Base-by-base conservation (phyloP, 2,329 filamentous ascomycete species). In the Microcyclospora pomicola region DNA sequence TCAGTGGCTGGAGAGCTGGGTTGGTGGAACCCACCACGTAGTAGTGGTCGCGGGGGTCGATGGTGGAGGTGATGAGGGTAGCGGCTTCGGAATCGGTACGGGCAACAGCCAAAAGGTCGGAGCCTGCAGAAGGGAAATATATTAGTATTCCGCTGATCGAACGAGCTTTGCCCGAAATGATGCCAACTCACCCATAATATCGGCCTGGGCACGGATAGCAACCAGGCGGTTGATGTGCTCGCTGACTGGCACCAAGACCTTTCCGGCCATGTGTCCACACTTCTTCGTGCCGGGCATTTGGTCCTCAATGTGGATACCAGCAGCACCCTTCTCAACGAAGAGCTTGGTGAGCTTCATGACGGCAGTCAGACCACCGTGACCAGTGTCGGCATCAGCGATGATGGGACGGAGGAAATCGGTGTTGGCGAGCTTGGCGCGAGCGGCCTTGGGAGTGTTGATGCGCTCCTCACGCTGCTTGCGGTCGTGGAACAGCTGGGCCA, bases 331-430 rank as follows among this genome's bases (percentile, higher is more conserved):
- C 69, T 98, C 91, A 48, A 96, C 67, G 62, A 98, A 96, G 40
- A 96, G 75, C 72, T 95, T 95, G 47, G 91, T 96, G 52, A 98
- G 77, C 73, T 96, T 98, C 91, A 98, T 96, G 53, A 96, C 82
- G 39, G 91, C 91, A n/a, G 91, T 96, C 45, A 98, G 71, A 56
- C 91, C 91, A 56, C 91, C 91, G 61, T 96, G 91, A 47, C 91
- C 91, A 31, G 91, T 98, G 59, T 98, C 91, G 35, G 88, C 91
- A 63, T 98, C 91, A 42, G 91, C 91, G 51, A 98, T 77, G 61
- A 98, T 94, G 44, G 91, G 91, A 14, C 91, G 81, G 34, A 98
- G 77, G 66, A 91, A 98, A 67, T 98, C 91, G 54, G 86, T 69
- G 61, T 92, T 91, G 44, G 80, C 68, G 36, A 91, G 66, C 45